A percentile compares a stretch with the other conserved stretches of the same genome.
Evolutionary conservation across 805 yeast genomes (phyloP).

Genomic region (Monosporozyma siamensis): DNA sequence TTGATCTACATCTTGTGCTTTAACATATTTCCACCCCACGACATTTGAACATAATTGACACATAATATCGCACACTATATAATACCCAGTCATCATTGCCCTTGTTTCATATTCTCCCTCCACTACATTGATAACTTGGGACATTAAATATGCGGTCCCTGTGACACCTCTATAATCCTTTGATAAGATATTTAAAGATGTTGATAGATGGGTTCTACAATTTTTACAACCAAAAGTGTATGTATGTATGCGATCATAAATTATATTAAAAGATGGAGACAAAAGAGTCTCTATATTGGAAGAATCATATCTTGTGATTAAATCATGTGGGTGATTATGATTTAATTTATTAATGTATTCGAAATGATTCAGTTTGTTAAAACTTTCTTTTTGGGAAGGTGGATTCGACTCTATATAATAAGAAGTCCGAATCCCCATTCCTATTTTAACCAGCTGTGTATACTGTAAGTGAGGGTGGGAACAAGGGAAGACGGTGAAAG

Average conservation of each 20-base stretch:
- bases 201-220: constrained; percentile 28
- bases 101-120: constrained; percentile 33
- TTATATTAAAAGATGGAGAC: no score
- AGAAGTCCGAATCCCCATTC: constrained; percentile 5
- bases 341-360: neutral
- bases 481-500: no score
- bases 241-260: neutral
- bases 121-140: constrained; percentile 38
- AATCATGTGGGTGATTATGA: neutral
- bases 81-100: constrained; percentile 53
- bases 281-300: no score
- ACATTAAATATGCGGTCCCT: constrained; percentile 51
- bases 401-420: constrained; percentile 2
- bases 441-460: no score
- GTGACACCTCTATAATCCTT: constrained; percentile 44
- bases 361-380: neutral
- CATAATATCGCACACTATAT: constrained; percentile 45
- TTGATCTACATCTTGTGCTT: constrained; percentile 38
- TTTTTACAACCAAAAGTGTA: constrained; percentile 25
- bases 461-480: no score
- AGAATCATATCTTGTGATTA: no score
- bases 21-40: constrained; percentile 61
- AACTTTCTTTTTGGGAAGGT: no score
- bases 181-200: constrained; percentile 26
- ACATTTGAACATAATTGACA: constrained; percentile 47